Conservation (phyloP, 169 alveolate genomes). For the Perkinsus marinus region DNA sequence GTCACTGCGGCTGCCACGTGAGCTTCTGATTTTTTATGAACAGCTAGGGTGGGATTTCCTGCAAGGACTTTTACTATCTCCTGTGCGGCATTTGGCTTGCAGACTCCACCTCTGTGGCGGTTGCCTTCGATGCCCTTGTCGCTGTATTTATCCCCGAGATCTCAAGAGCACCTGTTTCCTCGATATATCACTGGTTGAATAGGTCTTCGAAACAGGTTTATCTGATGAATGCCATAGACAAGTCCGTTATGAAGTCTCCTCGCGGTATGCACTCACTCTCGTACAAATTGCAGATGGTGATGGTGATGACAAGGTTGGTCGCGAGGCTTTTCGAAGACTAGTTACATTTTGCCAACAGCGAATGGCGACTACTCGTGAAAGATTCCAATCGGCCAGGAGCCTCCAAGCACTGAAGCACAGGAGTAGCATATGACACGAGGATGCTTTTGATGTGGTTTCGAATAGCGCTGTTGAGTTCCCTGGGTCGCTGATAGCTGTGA, state of each 20-base stretch:
- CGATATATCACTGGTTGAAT: conserved; percentile 5
- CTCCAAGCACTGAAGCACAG: neutral
- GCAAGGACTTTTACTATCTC: conserved; percentile 17
- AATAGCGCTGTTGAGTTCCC: too few relatives aligned
- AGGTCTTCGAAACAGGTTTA: conserved; percentile 10
- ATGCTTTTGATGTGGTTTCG: too few relatives aligned
- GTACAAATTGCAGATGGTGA: conserved; percentile 22
- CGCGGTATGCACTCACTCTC: neutral
- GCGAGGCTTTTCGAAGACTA: conserved; percentile 20
- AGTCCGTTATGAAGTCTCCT: neutral
- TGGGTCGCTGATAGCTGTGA: too few relatives aligned
- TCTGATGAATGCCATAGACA: conserved; percentile 6
- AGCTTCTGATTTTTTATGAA: conserved; percentile 10
- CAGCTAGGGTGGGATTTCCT: conserved; percentile 12
- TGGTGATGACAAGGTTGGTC: conserved; percentile 18
- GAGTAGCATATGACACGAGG: neutral
- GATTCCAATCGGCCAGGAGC: neutral
- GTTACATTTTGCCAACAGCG: neutral
- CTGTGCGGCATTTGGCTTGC: conserved; percentile 16
- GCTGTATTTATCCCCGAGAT: neutral
- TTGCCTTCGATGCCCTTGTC: conserved; percentile 17
- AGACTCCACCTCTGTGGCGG: conserved; percentile 23
- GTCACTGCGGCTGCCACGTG: neutral
- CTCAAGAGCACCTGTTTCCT: conserved; percentile 24
- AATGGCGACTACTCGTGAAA: neutral